phyloP scores from a whole-genome alignment of 768 basidiomycete species.

The Kwoniella pini region DNA sequence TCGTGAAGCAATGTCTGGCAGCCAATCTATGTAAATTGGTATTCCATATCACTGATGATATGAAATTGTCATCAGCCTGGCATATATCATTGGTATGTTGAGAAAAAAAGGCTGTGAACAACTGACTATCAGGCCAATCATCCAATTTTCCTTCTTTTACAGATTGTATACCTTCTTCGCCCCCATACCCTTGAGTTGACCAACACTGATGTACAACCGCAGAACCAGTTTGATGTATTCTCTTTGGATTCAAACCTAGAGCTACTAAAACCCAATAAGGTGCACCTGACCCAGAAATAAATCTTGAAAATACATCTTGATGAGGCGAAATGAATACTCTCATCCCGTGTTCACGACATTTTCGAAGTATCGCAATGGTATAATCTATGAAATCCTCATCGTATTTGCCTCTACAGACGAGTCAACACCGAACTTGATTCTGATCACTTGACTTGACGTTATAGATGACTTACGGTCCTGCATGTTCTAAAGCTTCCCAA shows the following conservation, averaged over 20 bases:
- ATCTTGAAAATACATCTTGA: conserved; percentile 97
- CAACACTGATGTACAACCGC: conserved; percentile 35
- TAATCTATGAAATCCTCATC: conserved; percentile 93
- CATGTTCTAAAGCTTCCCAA: conserved; percentile 93
- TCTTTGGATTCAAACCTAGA: conserved; percentile 77
- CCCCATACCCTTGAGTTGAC: conserved; percentile 27
- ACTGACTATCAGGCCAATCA: conserved; percentile 43
- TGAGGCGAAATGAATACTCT: conserved; percentile 85
- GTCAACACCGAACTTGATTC: not conserved
- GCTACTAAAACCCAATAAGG: conserved; percentile 90
- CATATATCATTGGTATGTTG: conserved; percentile 80
- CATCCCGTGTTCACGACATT: conserved; percentile 91
- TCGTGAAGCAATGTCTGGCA: conserved; percentile 84
- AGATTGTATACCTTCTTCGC: conserved; percentile 31
- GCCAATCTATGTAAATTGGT: conserved; percentile 89
- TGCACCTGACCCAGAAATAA: conserved; percentile 90
- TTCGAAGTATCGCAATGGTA: conserved; percentile 77
- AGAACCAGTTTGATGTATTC: conserved; percentile 43
- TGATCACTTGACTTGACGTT: not conserved
- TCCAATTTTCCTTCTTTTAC: conserved; percentile 25
- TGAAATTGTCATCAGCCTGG: conserved; percentile 55
- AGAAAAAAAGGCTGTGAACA: not conserved
- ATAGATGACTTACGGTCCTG: conserved; percentile 83
- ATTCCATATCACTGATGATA: conserved; percentile 83
- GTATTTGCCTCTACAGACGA: conserved; percentile 69